A percentile compares a stretch with the other conserved stretches of the same genome.
Conservation (phyloP, 768 basidiomycete species). For the Leccinum fibrillosum region DNA sequence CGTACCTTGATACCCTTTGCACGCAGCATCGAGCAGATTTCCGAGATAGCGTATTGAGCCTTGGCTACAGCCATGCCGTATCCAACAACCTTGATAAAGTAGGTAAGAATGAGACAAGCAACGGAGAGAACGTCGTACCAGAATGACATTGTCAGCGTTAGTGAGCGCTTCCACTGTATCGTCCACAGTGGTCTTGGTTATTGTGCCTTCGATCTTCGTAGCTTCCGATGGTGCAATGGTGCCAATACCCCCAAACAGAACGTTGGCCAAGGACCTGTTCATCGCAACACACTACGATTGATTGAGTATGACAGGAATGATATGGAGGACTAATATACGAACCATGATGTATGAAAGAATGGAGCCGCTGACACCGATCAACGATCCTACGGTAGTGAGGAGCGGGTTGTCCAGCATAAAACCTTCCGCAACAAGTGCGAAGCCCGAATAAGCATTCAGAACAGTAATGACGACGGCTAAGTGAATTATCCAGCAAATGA, state of each 20-base stretch:
- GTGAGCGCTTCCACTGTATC: conserved; percentile 76
- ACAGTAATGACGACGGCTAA: conserved; percentile 88
- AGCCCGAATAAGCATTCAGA: conserved; percentile 86
- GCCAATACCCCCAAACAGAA: conserved; percentile 83
- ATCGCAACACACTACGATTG: conserved; percentile 76
- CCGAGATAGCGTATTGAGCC: conserved; percentile 76
- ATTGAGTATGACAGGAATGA: conserved; percentile 1
- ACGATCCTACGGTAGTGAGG: conserved; percentile 76
- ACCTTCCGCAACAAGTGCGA: conserved; percentile 88
- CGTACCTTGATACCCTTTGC: conserved; percentile 76
- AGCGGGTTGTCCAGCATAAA: conserved; percentile 90
- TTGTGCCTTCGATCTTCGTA: conserved; percentile 79
- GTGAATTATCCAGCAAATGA: conserved; percentile 4
- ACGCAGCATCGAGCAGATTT: conserved; percentile 70
- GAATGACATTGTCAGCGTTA: conserved; percentile 80
- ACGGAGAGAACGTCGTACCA: conserved; percentile 40
- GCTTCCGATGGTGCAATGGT: conserved; percentile 51
- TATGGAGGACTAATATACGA: conserved; percentile 17
- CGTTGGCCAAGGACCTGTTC: conserved; percentile 84
- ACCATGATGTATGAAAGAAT: conserved; percentile 95
- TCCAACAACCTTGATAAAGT: conserved; percentile 57
- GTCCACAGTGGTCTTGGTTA: conserved; percentile 75
- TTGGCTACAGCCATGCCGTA: conserved; percentile 94
- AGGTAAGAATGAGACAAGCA: conserved; percentile 4
- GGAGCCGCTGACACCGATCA: conserved; percentile 88